phyloP scores from a whole-genome alignment of 805 yeast genomes.

The Myxozyma geophila region DNA sequence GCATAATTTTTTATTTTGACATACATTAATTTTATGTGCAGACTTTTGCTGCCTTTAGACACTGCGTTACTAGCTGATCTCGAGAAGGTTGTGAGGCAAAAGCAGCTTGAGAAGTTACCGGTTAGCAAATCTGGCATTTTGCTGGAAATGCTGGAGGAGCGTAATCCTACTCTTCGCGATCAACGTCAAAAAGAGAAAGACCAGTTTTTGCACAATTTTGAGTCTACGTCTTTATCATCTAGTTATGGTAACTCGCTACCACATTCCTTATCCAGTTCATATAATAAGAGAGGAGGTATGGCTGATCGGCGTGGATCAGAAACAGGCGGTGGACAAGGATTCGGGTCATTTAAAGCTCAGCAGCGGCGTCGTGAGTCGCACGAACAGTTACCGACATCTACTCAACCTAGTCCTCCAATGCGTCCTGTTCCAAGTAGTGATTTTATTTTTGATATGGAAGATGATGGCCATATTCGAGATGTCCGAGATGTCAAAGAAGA shows the following conservation, averaged over 20 bases:
- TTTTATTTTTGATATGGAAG: constrained; percentile 38
- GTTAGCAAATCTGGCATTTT: constrained; percentile 30
- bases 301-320: constrained; percentile 15
- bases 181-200: constrained; percentile 26
- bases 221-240: constrained; percentile 17
- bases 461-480: constrained; percentile 3
- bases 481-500: not conserved
- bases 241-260: constrained; percentile 13
- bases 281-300: constrained; percentile 1
- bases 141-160: constrained; percentile 31
- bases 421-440: constrained; percentile 18
- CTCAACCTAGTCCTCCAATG: constrained; percentile 20
- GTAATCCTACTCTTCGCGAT: constrained; percentile 24
- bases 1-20: not conserved
- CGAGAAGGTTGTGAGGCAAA: constrained; percentile 26
- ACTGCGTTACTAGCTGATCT: constrained; percentile 21
- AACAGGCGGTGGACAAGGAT: not conserved
- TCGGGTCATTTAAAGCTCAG: constrained; percentile 2
- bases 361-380: constrained; percentile 20
- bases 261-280: constrained; percentile 11
- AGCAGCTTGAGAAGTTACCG: constrained; percentile 32
- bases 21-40: not conserved
- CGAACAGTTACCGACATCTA: constrained; percentile 1
- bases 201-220: constrained; percentile 9
- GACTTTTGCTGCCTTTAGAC: constrained; percentile 17